Base-by-base conservation (phyloP, 495 filamentous ascomycete species). In the Penicillium longicatenatum region DNA sequence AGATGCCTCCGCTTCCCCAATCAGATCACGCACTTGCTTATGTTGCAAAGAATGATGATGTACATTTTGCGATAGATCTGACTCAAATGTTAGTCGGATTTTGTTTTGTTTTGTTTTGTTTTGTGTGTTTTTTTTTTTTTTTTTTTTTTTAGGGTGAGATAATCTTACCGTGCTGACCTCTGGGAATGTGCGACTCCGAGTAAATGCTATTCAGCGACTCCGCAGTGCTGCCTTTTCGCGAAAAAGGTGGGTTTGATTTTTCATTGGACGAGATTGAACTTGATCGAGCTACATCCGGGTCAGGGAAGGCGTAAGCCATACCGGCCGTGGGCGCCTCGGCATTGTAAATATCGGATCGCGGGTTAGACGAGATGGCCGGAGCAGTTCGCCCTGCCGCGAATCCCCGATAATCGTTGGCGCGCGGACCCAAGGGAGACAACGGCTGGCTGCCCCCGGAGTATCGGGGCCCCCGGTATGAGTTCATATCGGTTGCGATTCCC, bases 271-370 rank as follows among this genome's bases (percentile, higher is more conserved):
- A 82, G 21, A 76, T 79, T 0, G 79, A 76, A 65, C 79, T 75
- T 14, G 76, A 79, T n/a, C 76, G 71, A 39, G 76, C 71, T 48
- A 87, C 83, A 44, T 89, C 88, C 29, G 90, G 88, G 62, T 92
- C 89, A 0, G 89, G 89, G 65, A 93, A 92, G 35, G 89, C 89
- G 76, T 90, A 93, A 0, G 89, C 87, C 66, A 91, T 86, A 71
- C 89, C 89, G 59, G 89, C 90, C 16, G 88, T 92, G 9, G 89
- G 89, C 50, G 90, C 87, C 52, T 89, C 87, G 4, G 89, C 89
- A 56, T 89, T 86, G 57, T 90, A 90, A 63, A 92, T 89, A 46
- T 85, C 86, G 43, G 86, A 85, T n/a, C 82, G 85, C 14, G 89
- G 86, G 52, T 90, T 90, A 11, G 88, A 88, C 1, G 84, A 89